A percentile compares a stretch with the other conserved stretches of the same genome.
Evolutionary conservation across 2,329 filamentous ascomycete species (phyloP).

Genomic region (Gremmenia infestans): DNA sequence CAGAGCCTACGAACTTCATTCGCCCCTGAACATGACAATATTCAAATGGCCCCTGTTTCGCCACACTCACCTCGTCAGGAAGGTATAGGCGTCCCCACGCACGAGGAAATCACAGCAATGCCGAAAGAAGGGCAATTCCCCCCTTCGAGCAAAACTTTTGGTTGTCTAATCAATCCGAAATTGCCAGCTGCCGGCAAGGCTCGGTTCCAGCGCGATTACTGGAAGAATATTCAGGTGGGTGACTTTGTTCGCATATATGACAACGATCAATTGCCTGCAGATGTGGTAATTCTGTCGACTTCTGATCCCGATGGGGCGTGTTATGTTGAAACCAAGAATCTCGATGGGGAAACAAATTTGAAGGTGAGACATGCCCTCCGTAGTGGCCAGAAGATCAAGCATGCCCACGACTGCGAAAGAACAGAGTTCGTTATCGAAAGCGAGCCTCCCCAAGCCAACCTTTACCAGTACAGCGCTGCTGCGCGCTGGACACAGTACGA

Average conservation of each 20-base stretch:
- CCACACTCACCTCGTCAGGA: conserved; percentile 60
- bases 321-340: conserved; percentile 96
- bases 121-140: conserved; percentile 31
- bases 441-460: conserved; percentile 84
- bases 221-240: conserved; percentile 93
- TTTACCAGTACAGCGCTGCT: conserved; percentile 91
- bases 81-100: conserved; percentile 28
- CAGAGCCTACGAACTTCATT: conserved; percentile 43
- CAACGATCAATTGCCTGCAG: conserved; percentile 89
- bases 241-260: conserved; percentile 97
- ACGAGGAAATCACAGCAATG: conserved; percentile 28
- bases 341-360: conserved; percentile 96
- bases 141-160: conserved; percentile 44
- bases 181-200: conserved; percentile 63
- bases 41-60: conserved; percentile 93
- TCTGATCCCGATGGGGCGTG: conserved; percentile 92
- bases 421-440: conserved; percentile 86
- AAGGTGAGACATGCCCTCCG: conserved; percentile 91
- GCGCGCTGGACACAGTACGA: conserved; percentile 73
- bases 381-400: conserved; percentile 74
- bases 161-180: conserved; percentile 69
- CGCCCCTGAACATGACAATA: conserved; percentile 59
- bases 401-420: conserved; percentile 87
- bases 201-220: conserved; percentile 85
- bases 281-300: conserved; percentile 86